Conservation (phyloP, 1,139 yeast genomes). For the Pichia sp. region DNA sequence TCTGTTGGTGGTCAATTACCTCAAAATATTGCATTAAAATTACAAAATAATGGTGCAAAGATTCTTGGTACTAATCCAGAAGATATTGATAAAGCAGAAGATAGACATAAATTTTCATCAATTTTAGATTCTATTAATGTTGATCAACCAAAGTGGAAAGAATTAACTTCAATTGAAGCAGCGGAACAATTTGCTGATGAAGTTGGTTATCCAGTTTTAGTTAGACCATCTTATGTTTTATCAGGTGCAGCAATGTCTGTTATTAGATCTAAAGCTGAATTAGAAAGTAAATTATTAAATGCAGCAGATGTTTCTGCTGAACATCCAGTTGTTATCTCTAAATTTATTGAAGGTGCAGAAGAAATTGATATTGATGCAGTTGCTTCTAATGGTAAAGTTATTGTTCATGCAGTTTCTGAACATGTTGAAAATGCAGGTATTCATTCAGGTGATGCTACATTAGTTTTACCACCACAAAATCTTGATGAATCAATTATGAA, state of each 20-base stretch:
- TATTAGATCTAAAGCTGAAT: conserved; percentile 68
- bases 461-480: conserved; percentile 84
- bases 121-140: conserved; percentile 86
- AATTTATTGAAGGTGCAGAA: conserved; percentile 90
- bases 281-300: conserved; percentile 70
- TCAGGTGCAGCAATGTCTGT: conserved; percentile 99
- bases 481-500: conserved; percentile 53
- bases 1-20: conserved; percentile 98
- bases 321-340: conserved; percentile 95
- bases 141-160: conserved; percentile 98
- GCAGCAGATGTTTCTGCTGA: conserved; percentile 93
- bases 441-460: conserved; percentile 97
- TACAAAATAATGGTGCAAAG: conserved; percentile 79
- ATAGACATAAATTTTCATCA: conserved; percentile 94
- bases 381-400: conserved; percentile 78
- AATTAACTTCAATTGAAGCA: conserved; percentile 76
- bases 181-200: conserved; percentile 80
- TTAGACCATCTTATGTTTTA: conserved; percentile 94
- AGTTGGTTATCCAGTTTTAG: conserved; percentile 93
- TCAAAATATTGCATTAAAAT: conserved; percentile 84
- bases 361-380: conserved; percentile 98
- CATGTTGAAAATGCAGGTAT: conserved; percentile 99
- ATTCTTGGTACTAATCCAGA: conserved; percentile 92
- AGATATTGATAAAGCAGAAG: conserved; percentile 95
- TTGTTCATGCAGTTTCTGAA: conserved; percentile 95